Evolutionary conservation across 495 filamentous ascomycete species (phyloP).

Genomic region (Trypethelium eluteriae): DNA sequence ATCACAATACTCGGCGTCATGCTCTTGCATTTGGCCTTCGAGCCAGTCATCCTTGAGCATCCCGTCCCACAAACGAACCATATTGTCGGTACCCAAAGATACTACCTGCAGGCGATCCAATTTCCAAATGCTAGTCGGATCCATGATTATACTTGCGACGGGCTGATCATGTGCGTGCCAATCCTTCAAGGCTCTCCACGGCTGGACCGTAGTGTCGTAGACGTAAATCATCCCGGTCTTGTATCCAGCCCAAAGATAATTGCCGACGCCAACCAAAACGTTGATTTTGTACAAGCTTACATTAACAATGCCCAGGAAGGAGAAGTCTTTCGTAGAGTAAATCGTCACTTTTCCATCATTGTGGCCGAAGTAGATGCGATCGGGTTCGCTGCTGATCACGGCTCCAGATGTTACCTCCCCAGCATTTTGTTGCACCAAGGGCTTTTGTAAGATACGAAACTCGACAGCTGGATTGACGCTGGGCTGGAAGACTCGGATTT

Average conservation of each 20-base stretch:
- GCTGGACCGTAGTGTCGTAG: constrained; percentile 72
- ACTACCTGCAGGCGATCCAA: constrained; percentile 78
- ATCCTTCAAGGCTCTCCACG: constrained; percentile 87
- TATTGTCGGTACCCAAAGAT: constrained; percentile 83
- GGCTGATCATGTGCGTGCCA: constrained; percentile 86
- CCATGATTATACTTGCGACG: constrained; percentile 65
- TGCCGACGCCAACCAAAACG: constrained; percentile 71
- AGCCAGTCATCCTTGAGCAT: constrained; percentile 91
- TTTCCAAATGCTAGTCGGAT: constrained; percentile 77
- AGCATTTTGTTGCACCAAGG: constrained; percentile 56
- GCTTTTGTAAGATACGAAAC: constrained; percentile 63
- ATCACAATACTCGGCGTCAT: constrained; percentile 71
- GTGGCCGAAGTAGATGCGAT: constrained; percentile 84
- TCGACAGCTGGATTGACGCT: constrained; percentile 55
- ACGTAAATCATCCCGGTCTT: constrained; percentile 94
- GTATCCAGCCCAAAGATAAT: constrained; percentile 86
- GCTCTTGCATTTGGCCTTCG: constrained; percentile 74
- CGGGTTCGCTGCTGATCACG: constrained; percentile 62
- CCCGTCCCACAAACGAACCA: constrained; percentile 83
- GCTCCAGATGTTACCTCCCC: constrained; percentile 88
- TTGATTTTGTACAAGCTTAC: constrained; percentile 95
- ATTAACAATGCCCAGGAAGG: constrained; percentile 68
- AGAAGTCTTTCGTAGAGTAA: constrained; percentile 67
- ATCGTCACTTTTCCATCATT: constrained; percentile 88
- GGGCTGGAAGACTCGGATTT: constrained; percentile 76